Conservation (phyloP, 208 protist genomes). For the Leishmania major region DNA sequence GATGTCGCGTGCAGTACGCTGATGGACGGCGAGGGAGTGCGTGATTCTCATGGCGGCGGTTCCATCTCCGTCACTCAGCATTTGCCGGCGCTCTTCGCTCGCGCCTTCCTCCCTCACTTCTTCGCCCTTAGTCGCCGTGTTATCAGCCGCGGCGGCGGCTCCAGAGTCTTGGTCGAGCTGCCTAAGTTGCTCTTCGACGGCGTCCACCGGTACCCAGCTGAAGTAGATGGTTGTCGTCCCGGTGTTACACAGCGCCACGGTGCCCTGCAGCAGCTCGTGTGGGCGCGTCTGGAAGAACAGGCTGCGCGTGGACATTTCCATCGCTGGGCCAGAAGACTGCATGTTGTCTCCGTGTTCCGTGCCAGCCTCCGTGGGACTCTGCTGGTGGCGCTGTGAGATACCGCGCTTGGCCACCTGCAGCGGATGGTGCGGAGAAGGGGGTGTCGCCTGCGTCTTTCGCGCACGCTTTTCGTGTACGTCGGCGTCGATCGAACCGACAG, state of each 20-base stretch:
- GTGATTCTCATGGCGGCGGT: slow-evolving; percentile 13
- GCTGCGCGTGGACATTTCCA: slow-evolving; percentile 64
- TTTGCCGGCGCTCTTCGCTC: not conserved
- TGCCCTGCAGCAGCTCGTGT: slow-evolving; percentile 63
- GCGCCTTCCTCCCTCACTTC: not conserved
- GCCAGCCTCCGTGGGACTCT: slow-evolving; percentile 7
- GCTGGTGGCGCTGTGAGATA: not conserved
- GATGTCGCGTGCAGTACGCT: slow-evolving; percentile 27
- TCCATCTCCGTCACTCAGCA: not conserved
- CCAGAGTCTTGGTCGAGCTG: not conserved
- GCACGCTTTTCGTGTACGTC: not conserved
- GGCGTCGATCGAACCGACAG: not conserved
- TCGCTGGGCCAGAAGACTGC: slow-evolving; percentile 20
- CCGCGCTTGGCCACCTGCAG: slow-evolving; percentile 8
- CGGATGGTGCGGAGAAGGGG: slow-evolving; percentile 18
- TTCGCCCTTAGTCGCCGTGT: not conserved
- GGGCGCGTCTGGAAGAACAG: slow-evolving; percentile 56
- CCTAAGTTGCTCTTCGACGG: slow-evolving; percentile 31
- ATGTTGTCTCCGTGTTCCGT: not conserved
- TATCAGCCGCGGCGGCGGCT: not conserved
- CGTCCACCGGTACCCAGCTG: slow-evolving; percentile 65
- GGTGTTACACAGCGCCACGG: slow-evolving; percentile 58
- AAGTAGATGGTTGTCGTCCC: slow-evolving; percentile 83
- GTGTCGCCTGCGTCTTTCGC: not conserved
- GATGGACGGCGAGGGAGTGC: slow-evolving; percentile 47